Conservation (phyloP, 2,329 filamentous ascomycete genomes). For the Trichoderma breve region DNA sequence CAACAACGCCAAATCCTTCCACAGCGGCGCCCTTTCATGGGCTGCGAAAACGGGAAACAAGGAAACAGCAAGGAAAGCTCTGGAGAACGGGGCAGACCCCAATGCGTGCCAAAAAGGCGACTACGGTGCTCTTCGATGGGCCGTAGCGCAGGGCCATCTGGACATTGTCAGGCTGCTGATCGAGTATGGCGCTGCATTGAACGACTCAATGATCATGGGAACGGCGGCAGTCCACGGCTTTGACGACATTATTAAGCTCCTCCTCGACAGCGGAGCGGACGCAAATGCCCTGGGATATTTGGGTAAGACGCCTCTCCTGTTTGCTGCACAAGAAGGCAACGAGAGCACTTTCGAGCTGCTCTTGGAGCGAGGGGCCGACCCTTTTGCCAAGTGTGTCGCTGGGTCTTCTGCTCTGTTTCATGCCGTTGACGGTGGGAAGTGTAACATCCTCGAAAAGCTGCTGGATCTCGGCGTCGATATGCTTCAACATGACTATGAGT, state of each 20-base stretch:
- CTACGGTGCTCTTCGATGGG: neutral
- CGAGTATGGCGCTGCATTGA: neutral
- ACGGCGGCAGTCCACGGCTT: neutral
- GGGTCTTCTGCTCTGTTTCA: neutral
- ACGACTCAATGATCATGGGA: neutral
- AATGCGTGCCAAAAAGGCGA: neutral
- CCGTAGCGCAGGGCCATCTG: neutral
- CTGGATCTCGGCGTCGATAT: neutral
- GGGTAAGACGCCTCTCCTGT: conserved; percentile 6
- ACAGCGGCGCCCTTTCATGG: neutral
- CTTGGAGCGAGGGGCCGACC: conserved; percentile 1
- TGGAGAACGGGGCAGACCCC: conserved; percentile 4
- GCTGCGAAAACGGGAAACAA: neutral
- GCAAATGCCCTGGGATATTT: neutral
- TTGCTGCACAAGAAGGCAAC: neutral
- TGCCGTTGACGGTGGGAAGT: neutral
- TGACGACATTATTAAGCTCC: neutral
- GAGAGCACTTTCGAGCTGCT: neutral
- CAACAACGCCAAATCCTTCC: neutral
- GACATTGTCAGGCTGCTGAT: conserved; percentile 1
- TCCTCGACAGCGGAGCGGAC: conserved; percentile 3
- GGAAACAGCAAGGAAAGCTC: neutral
- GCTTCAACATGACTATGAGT: neutral
- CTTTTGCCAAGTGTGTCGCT: neutral
- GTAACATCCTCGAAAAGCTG: neutral